These are phyloP conservation scores for Colletotrichum higginsianum DNA, from an alignment of 2,329 filamentous ascomycete species.

Conservation along the genomic window DNA sequence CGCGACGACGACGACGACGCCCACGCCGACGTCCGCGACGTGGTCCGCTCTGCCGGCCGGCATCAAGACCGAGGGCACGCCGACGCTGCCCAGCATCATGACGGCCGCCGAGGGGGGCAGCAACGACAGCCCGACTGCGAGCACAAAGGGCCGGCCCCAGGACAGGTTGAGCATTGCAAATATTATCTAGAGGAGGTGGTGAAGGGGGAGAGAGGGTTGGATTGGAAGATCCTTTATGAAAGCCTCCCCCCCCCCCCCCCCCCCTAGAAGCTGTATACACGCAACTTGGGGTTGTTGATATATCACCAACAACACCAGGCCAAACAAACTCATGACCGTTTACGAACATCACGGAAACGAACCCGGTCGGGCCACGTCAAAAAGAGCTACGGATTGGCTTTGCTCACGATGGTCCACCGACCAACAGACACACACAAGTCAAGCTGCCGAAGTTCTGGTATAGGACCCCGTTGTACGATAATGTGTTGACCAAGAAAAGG, in stretches of 20 bases:
- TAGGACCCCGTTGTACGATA: conserved; percentile 32
- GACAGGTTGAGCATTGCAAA: conserved; percentile 61
- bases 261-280: no score
- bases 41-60: conserved; percentile 53
- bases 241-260: no score
- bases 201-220: no score
- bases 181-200: conserved; percentile 54
- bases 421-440: not conserved
- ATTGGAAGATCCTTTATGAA: not conserved
- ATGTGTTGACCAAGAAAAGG: conserved; percentile 12
- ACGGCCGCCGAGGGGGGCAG: conserved; percentile 45
- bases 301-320: conserved; percentile 9
- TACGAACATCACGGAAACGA: conserved; percentile 32
- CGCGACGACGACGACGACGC: conserved; percentile 48
- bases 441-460: not conserved
- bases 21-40: conserved; percentile 51
- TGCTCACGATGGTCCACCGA: conserved; percentile 3
- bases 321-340: conserved; percentile 33
- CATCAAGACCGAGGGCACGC: conserved; percentile 53
- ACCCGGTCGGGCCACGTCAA: conserved; percentile 6
- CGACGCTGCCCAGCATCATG: conserved; percentile 45
- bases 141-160: conserved; percentile 46
- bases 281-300: conserved; percentile 3
- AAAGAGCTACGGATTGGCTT: not conserved
- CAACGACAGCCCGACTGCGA: conserved; percentile 48